phyloP scores from a whole-genome alignment of 177 flowering plant species.

The Tripterygium wilfordii region DNA sequence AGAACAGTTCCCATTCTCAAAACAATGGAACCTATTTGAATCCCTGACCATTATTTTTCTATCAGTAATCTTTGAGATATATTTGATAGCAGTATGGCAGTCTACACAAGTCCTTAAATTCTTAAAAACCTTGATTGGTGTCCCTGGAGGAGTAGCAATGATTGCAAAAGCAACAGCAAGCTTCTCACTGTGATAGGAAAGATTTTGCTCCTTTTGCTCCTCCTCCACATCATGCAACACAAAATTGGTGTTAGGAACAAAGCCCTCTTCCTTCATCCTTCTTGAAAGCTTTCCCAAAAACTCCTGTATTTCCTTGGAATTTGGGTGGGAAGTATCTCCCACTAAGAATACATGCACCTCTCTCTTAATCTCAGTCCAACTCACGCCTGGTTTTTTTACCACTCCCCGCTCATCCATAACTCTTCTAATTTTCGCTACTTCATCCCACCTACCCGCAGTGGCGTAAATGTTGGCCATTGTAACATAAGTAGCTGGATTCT shows the following conservation, averaged over 20 bases:
- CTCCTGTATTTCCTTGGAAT: constrained; percentile 33
- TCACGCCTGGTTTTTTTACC: constrained; percentile 51
- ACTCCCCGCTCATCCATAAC: constrained; percentile 39
- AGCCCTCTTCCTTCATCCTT: constrained; percentile 59
- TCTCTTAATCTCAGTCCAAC: constrained; percentile 54
- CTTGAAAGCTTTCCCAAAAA: constrained; percentile 35
- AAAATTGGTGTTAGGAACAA: constrained; percentile 44
- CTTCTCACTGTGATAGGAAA: constrained; percentile 56
- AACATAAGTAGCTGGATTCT: constrained; percentile 58
- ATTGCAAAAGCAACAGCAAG: constrained; percentile 68
- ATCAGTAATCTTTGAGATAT: constrained; percentile 41
- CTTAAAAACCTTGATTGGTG: constrained; percentile 52
- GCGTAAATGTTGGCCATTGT: constrained; percentile 63
- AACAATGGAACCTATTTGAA: constrained; percentile 53
- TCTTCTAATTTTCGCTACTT: constrained; percentile 37
- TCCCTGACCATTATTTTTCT: constrained; percentile 59
- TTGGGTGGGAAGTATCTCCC: constrained; percentile 51
- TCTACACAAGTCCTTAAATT: constrained; percentile 64
- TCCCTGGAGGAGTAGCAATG: constrained; percentile 42
- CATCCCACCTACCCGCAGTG: constrained; percentile 52
- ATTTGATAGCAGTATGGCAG: constrained; percentile 53
- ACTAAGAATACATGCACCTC: constrained; percentile 41
- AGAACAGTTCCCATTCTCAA: constrained; percentile 54
- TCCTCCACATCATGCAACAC: constrained; percentile 68
- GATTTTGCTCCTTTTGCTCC: constrained; percentile 61